These are phyloP conservation scores for Exophiala alcalophila DNA, from an alignment of 2,329 filamentous ascomycete species.

Conservation along the genomic window DNA sequence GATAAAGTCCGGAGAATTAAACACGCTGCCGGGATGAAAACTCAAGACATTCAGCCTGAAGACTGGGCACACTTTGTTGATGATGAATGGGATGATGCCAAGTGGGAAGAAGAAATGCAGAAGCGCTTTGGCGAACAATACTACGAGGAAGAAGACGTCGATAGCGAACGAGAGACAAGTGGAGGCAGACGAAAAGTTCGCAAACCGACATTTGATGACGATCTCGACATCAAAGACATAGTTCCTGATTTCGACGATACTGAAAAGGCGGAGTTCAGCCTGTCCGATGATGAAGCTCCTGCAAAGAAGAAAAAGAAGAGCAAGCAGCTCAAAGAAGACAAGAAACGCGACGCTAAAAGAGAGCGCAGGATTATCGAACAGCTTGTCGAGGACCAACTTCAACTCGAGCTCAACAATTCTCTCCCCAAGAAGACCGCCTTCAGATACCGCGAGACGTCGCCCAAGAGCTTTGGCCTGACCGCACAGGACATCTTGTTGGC, in stretches of 20 bases:
- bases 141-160: constrained; percentile 67
- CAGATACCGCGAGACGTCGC: constrained; percentile 92
- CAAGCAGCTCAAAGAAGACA: constrained; percentile 53
- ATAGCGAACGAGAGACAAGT: constrained; percentile 67
- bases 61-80: constrained; percentile 85
- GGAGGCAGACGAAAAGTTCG: constrained; percentile 43
- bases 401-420: constrained; percentile 70
- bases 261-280: constrained; percentile 51
- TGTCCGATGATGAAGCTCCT: constrained; percentile 53
- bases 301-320: constrained; percentile 49
- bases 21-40: constrained; percentile 75
- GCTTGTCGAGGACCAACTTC: constrained; percentile 76
- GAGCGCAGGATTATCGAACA: constrained; percentile 82
- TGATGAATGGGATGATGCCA: constrained; percentile 80
- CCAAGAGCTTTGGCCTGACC: constrained; percentile 84
- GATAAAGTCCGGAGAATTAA: constrained; percentile 84
- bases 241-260: constrained; percentile 66
- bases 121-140: constrained; percentile 87
- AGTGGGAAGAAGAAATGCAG: constrained; percentile 89
- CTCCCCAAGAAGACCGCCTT: constrained; percentile 61
- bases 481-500: constrained; percentile 88
- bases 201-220: constrained; percentile 93
- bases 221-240: constrained; percentile 95
- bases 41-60: constrained; percentile 62
- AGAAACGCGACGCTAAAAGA: constrained; percentile 70